Base-by-base conservation (phyloP, 2,329 filamentous ascomycete genomes). In the Pyrenophora seminiperda region DNA sequence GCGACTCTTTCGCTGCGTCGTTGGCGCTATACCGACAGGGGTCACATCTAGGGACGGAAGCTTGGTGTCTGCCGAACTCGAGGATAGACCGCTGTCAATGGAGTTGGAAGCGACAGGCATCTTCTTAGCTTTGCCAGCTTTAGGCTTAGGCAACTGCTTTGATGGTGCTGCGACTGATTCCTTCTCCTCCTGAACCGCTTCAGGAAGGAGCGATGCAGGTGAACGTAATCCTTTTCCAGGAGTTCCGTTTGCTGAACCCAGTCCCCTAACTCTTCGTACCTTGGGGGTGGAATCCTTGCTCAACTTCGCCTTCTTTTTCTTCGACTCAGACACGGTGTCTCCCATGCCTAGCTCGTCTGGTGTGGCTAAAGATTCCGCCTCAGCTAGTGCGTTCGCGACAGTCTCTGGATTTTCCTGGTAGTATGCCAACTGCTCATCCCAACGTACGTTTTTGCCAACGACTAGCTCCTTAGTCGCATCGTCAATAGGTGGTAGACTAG, bases 381-480 rank as follows among this genome's bases (percentile, higher is more conserved):
- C 67, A 1, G 66, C 68, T 17, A 63, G 32, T 11, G 57, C 56
- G 24, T 59, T 59, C 15, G 63, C 60, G 7, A 66, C 29, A 5
- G 62, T 68, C 11, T 69, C 66, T 10, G 63, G 67, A 33, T 61
- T 66, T 50, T 77, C 75, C 37, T 75, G 76, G 54, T 75, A 79
- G 48, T 77, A 76, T 5, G 71, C 74, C 7, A 81, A 62, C 20
- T 71, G 73, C 55, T 78, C 71, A 36, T 78, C 76, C 79, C 79
- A 81, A 9, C 66, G 69, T 4, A 81, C 74, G 62, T 61, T 69
- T 47, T 62, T 69, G 13, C 60, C 65, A 5, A 61, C 50, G n/a
- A 56, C 58, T 31, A 54, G 50, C 30, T 63, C 59, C 24, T 56
- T 58, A 1, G 57, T 51, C 0, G 54, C 31, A 13, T 54, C 53